phyloP scores from a whole-genome alignment of 306 rosid genomes.

The Cucurbita maxima region DNA sequence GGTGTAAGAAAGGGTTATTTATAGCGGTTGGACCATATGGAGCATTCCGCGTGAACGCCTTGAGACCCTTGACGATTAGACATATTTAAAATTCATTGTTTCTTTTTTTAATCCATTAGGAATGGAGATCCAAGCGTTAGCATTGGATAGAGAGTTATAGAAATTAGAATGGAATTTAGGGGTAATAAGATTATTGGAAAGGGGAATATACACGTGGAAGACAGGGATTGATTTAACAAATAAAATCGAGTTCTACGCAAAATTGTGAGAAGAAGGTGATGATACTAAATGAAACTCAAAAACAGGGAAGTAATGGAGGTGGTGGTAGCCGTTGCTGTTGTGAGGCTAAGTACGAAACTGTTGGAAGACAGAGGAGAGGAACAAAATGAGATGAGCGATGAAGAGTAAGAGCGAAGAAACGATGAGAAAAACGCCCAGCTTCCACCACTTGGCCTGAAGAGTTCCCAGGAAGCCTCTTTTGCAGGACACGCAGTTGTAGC shows the following conservation, averaged over 20 bases:
- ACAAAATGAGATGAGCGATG: constrained; percentile 14
- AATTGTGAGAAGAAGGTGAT: neutral
- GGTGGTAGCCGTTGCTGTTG: neutral
- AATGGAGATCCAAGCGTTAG: no score
- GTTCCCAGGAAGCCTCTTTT: constrained; percentile 10
- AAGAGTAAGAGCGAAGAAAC: constrained; percentile 5
- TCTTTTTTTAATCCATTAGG: no score
- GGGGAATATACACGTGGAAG: neutral
- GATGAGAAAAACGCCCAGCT: constrained; percentile 13
- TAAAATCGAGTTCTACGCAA: neutral
- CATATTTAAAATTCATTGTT: no score
- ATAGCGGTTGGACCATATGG: neutral
- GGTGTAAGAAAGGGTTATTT: neutral
- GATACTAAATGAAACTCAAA: neutral
- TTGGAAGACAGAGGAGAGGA: constrained; percentile 6
- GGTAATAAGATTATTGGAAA: neutral
- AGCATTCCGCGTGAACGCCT: neutral
- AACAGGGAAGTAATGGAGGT: neutral
- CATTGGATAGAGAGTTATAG: neutral
- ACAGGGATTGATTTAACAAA: neutral
- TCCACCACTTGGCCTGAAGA: constrained; percentile 16
- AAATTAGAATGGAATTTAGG: neutral
- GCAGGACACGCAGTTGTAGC: constrained; percentile 18
- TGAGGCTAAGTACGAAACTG: neutral
- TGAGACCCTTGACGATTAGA: no score